A percentile compares a stretch with the other conserved stretches of the same genome.
Conservation (phyloP, 2,329 filamentous ascomycete genomes). For the Sarocladium kiliense region DNA sequence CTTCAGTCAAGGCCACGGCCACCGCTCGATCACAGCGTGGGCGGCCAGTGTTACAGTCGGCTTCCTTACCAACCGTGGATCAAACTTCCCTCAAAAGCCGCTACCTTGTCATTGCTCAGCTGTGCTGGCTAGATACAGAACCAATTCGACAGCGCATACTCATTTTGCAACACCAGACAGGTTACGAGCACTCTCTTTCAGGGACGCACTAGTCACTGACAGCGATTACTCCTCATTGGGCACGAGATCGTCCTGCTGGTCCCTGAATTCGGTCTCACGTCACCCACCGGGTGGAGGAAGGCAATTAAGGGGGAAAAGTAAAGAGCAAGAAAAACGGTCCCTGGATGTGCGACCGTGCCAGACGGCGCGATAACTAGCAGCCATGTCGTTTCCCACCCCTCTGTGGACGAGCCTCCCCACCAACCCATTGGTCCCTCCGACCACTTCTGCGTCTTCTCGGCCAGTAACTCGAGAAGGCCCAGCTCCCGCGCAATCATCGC, state of each 20-base stretch:
- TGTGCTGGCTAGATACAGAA: too few relatives aligned
- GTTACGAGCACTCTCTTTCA: too few relatives aligned
- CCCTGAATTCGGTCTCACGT: neutral
- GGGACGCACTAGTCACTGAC: too few relatives aligned
- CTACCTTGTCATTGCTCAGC: too few relatives aligned
- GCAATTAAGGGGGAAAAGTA: neutral
- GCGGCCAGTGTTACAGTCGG: too few relatives aligned
- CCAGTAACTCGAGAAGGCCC: constrained; percentile 4
- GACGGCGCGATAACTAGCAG: neutral
- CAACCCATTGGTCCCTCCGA: constrained; percentile 2
- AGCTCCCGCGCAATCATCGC: neutral
- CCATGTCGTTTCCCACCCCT: constrained; percentile 8
- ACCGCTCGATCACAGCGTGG: too few relatives aligned
- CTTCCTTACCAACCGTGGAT: too few relatives aligned
- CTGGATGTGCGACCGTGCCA: neutral
- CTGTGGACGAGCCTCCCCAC: constrained; percentile 6
- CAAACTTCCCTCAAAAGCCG: too few relatives aligned
- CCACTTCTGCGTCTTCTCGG: constrained; percentile 3
- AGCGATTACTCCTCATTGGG: too few relatives aligned
- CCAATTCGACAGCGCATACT: too few relatives aligned
- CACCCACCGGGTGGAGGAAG: neutral
- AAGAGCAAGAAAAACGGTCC: neutral
- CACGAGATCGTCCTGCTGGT: neutral
- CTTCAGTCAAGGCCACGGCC: too few relatives aligned
- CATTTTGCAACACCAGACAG: too few relatives aligned